A percentile compares a stretch with the other conserved stretches of the same genome.
Conservation (phyloP, 441 rosid species). For the Aquilaria agallochum region DNA sequence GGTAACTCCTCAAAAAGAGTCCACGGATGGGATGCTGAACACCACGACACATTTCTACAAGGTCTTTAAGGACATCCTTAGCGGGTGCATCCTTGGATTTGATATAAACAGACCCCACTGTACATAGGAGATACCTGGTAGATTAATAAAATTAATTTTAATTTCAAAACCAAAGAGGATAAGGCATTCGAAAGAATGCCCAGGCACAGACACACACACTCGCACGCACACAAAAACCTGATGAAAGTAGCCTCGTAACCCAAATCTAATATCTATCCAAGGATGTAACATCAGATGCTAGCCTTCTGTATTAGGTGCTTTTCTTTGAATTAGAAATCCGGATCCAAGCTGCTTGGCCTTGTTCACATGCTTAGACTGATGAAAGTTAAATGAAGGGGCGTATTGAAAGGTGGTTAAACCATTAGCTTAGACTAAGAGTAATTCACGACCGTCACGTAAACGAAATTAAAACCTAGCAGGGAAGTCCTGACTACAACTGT, state of each 20-base stretch:
- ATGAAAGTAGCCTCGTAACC: not conserved
- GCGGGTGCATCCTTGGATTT: slow-evolving; percentile 81
- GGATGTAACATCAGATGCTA: not conserved
- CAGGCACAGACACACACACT: not conserved
- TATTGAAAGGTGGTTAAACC: too few species aligned
- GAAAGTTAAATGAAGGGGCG: too few species aligned
- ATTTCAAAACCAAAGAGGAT: slow-evolving; percentile 5
- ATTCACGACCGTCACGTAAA: too few species aligned
- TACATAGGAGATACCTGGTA: slow-evolving; percentile 83
- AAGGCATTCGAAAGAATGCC: not conserved
- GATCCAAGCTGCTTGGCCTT: too few species aligned
- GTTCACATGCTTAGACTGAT: too few species aligned
- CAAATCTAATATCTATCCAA: not conserved
- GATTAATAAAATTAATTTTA: slow-evolving; percentile 15
- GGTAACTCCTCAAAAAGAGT: slow-evolving; percentile 85
- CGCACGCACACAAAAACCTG: not conserved
- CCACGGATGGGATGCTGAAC: slow-evolving; percentile 93
- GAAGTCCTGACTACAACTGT: too few species aligned
- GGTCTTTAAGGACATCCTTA: slow-evolving; percentile 80
- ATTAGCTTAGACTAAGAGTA: too few species aligned
- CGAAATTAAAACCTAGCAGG: too few species aligned
- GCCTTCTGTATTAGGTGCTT: too few species aligned
- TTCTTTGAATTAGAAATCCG: too few species aligned
- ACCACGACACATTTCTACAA: slow-evolving; percentile 88
- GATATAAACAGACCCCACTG: slow-evolving; percentile 91